Percentiles rank a stretch among this genome's conserved stretches.
Evolutionary conservation across 1,284 basidiomycete species (phyloP).

Genomic region (Porphyrellus sp.): DNA sequence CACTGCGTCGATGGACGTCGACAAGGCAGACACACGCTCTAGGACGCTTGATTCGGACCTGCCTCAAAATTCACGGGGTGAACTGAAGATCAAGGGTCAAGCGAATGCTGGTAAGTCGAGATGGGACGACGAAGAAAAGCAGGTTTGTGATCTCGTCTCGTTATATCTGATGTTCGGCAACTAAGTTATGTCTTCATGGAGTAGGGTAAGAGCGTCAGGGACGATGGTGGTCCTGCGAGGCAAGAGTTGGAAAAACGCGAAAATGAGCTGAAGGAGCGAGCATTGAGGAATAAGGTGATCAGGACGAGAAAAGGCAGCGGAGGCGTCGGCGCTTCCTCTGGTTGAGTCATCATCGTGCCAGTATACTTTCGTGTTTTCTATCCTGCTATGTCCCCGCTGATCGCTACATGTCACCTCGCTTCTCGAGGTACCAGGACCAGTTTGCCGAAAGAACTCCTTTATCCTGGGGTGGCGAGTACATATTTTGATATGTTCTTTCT

Average conservation of each 20-base stretch:
- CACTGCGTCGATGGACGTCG: conserved; percentile 44
- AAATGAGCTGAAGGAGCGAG: conserved; percentile 72
- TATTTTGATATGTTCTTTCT: conserved; percentile 21
- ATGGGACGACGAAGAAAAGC: conserved; percentile 42
- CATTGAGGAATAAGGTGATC: conserved; percentile 77
- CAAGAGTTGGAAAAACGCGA: conserved; percentile 59
- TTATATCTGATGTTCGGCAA: conserved; percentile 4
- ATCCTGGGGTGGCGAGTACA: conserved; percentile 24
- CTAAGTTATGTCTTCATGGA: conserved; percentile 17
- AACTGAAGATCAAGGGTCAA: conserved; percentile 73
- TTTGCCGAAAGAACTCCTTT: conserved; percentile 16
- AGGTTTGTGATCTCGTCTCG: conserved; percentile 26
- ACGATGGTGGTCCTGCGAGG: conserved; percentile 14
- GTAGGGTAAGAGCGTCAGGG: conserved; percentile 19
- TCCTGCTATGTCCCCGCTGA: conserved; percentile 20
- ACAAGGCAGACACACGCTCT: conserved; percentile 28
- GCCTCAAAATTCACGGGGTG: conserved; percentile 39
- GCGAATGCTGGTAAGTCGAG: conserved; percentile 49
- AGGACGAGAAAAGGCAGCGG: conserved; percentile 56
- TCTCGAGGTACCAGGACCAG: conserved; percentile 28
- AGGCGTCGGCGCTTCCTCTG: conserved; percentile 13
- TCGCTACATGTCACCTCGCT: conserved; percentile 20
- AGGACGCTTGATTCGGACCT: conserved; percentile 31
- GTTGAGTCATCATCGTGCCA: conserved; percentile 16
- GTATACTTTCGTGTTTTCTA: conserved; percentile 26